Base-by-base conservation (phyloP, 1,284 basidiomycete genomes). In the Fomitopsis pinicola region DNA sequence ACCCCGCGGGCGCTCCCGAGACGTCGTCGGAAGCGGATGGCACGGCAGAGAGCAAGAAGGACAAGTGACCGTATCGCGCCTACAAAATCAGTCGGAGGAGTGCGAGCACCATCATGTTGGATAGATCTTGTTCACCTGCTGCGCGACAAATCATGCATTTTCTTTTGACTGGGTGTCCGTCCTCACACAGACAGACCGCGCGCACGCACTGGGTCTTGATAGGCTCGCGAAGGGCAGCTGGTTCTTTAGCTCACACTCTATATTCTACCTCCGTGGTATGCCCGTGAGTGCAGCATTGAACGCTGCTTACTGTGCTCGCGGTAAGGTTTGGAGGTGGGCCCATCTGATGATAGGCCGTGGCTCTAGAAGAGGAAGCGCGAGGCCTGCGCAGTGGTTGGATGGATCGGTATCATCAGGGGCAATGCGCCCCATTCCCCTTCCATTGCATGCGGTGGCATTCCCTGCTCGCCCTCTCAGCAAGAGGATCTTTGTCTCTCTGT, bases 41-140 rank as follows among this genome's bases (percentile, higher is more conserved):
- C 26, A 60, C 57, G 58, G 44, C 52, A 50, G 72, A 72, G 68
- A 72, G 60, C 63, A 73, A 73, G 68, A 78, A 79, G 70, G 73
- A 76, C 59, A 69, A 72, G 59, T 73, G 72, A 68, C 10, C 1
- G 33, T 14, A 12, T 22, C 17, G 14, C 48, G 15, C 28, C 22
- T 22, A 30, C 48, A 50, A 30, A 22, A 22, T 19, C 42, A 42
- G 42, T 10, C 15, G 46, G 48, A 40, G 48, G 28, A 12, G 28
- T 12, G 12, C 9, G 28, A 10, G 8, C 5, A n/a, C 28, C 48
- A 30, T 10, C 12, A 14, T 10, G 48, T 30, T 12, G 48, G 48
- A 50, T 30, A 30, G 28, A 33, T 50, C 1, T 22, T 50, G 15
- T 50, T 30, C 48, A 30, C 48, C 15, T 50, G 48, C 48, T 30